Evolutionary conservation across 1,139 yeast species (phyloP).

Genomic region (Wickerhamomyces sp.): DNA sequence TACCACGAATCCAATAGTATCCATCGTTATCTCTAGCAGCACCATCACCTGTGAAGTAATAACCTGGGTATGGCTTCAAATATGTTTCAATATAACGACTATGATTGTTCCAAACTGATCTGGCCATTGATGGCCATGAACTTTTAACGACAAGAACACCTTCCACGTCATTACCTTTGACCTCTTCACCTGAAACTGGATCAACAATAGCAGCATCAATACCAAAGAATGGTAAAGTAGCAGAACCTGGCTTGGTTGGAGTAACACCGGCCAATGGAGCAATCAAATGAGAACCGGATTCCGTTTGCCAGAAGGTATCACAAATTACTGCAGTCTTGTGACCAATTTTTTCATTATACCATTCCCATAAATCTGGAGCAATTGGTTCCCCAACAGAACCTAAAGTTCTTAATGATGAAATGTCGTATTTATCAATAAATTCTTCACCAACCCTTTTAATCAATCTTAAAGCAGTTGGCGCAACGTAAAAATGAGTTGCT

Average conservation of each 20-base stretch:
- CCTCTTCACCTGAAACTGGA: conserved; percentile 82
- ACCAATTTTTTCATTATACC: conserved; percentile 94
- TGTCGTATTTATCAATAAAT: conserved; percentile 80
- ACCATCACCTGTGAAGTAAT: conserved; percentile 97
- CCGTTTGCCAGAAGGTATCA: conserved; percentile 99
- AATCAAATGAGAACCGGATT: conserved; percentile 93
- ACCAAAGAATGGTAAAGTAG: conserved; percentile 95
- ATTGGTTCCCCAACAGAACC: conserved; percentile 99
- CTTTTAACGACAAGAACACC: conserved; percentile 89
- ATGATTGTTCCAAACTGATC: conserved; percentile 93
- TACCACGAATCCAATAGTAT: conserved; percentile 96
- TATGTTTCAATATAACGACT: conserved; percentile 88
- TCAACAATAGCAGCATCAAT: conserved; percentile 86
- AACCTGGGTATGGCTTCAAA: conserved; percentile 92
- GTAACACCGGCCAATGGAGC: conserved; percentile 94
- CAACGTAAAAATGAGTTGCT: conserved; percentile 96
- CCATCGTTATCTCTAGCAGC: conserved; percentile 98
- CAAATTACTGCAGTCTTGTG: conserved; percentile 79
- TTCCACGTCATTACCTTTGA: conserved; percentile 86
- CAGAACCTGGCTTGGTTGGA: conserved; percentile 97
- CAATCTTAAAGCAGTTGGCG: conserved; percentile 95
- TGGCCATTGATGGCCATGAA: conserved; percentile 98
- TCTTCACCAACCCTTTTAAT: conserved; percentile 90
- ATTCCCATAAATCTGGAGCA: conserved; percentile 97
- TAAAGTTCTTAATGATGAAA: conserved; percentile 84